These are phyloP conservation scores for Pogostemon cablin DNA, from an alignment of 257 asterid species.

Conservation along the genomic window DNA sequence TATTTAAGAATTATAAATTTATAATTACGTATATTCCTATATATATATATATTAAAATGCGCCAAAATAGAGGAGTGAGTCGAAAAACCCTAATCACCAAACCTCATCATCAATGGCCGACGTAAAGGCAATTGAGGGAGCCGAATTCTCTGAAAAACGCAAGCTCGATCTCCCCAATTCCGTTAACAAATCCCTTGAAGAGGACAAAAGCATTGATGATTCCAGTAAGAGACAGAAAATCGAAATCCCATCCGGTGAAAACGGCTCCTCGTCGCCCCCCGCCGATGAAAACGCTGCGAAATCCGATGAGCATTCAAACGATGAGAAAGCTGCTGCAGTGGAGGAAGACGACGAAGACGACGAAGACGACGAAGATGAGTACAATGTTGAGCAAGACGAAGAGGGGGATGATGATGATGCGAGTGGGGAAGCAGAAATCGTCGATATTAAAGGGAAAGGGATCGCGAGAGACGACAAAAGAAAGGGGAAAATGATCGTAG, in stretches of 20 bases:
- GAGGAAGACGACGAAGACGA: constrained; percentile 37
- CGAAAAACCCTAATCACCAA: constrained; percentile 46
- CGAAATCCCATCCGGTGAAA: constrained; percentile 32
- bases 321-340: constrained; percentile 14
- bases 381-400: constrained; percentile 38
- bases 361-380: constrained; percentile 47
- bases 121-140: constrained; percentile 37
- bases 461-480: constrained; percentile 43
- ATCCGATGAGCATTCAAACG: constrained; percentile 15
- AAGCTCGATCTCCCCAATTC: constrained; percentile 37
- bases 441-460: constrained; percentile 49
- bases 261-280: constrained; percentile 29
- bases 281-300: constrained; percentile 25
- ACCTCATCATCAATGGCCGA: constrained; percentile 47
- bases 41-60: background rate
- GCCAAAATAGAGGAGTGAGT: background rate
- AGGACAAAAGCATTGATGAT: constrained; percentile 27
- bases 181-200: constrained; percentile 24
- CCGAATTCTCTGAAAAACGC: constrained; percentile 41
- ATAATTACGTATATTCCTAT: background rate
- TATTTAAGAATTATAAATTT: background rate
- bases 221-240: constrained; percentile 44
- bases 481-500: constrained; percentile 46
- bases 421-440: constrained; percentile 32
- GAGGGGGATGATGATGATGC: constrained; percentile 32